Base-by-base conservation (phyloP, 2,329 filamentous ascomycete genomes). In the Epichloe typhina region DNA sequence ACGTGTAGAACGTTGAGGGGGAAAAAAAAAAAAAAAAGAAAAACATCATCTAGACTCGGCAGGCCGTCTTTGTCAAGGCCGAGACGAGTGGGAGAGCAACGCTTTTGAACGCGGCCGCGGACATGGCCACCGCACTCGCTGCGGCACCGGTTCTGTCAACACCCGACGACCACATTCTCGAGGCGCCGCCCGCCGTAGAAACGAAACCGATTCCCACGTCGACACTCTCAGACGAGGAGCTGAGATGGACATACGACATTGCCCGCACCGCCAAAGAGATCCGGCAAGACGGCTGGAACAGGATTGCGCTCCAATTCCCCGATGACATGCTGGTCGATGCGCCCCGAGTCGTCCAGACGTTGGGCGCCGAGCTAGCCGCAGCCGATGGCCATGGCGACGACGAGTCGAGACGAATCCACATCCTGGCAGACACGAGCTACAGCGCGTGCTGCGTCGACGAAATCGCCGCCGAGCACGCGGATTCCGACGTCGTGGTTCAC, bases 371-470 rank as follows among this genome's bases (percentile, higher is more conserved):
- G 47, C 56, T 69, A 5, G 45, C n/a, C n/a, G n/a, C n/a, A n/a
- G n/a, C n/a, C n/a, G n/a, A n/a, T n/a, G n/a, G n/a, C n/a, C n/a
- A 50, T 1, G 41, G 37, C 41, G 48, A 12, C 36, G 41, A 37
- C 26, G 15, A 12, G 40, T 23, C 49, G 41, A 57, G 50, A 50
- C 63, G 74, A 54, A 73, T 97, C 49, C 95, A 86, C 59, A 90
- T 98, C 53, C 73, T 98, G 17, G 93, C 85, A 35, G 93, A 98
- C 66, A 97, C 93, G 2, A 96, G 91, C 2, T 98, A 97, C 67
- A 94, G 93, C 53, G 84, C 91, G 0, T 98, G 93, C 69, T 98
- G 93, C 62, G 90, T 97, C 17, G 93, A 98, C 62, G 93, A 98
- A 69, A 84, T 97, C 40, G 93, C 93, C 0, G 93, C 93, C 2